Conservation (phyloP, 768 basidiomycete species). For the Brasilioporus rufonigricans region DNA sequence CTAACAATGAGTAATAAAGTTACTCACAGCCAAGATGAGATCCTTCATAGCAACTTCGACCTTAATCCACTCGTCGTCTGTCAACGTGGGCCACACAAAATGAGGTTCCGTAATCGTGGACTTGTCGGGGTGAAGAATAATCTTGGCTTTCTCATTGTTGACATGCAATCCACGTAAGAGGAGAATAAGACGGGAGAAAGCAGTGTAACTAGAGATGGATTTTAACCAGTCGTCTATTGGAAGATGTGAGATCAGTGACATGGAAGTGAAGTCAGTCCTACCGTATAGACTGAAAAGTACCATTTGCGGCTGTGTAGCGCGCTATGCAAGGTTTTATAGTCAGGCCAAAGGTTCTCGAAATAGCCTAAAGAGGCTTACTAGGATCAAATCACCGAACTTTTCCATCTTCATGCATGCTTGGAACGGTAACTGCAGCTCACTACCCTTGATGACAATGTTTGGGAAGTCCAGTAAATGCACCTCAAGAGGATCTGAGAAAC, state of each 20-base stretch:
- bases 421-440: constrained; percentile 97
- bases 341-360: not conserved
- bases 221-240: constrained; percentile 93
- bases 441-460: constrained; percentile 99
- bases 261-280: constrained; percentile 26
- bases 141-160: constrained; percentile 99
- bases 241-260: constrained; percentile 5
- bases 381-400: constrained; percentile 97
- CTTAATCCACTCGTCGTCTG: constrained; percentile 97
- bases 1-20: not conserved
- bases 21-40: constrained; percentile 78
- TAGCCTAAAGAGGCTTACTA: constrained; percentile 44
- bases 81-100: constrained; percentile 94
- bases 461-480: constrained; percentile 99
- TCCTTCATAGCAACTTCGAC: constrained; percentile 99
- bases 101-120: constrained; percentile 96
- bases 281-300: constrained; percentile 96
- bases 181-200: constrained; percentile 97
- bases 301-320: constrained; percentile 99
- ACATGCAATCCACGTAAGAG: constrained; percentile 96
- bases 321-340: constrained; percentile 40
- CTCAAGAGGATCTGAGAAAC: constrained; percentile 76
- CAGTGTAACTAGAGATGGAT: constrained; percentile 97
- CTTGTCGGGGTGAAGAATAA: constrained; percentile 96
- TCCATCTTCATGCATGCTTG: constrained; percentile 99